Conservation (phyloP, 1,139 yeast genomes). For the Pichia norvegensis region DNA sequence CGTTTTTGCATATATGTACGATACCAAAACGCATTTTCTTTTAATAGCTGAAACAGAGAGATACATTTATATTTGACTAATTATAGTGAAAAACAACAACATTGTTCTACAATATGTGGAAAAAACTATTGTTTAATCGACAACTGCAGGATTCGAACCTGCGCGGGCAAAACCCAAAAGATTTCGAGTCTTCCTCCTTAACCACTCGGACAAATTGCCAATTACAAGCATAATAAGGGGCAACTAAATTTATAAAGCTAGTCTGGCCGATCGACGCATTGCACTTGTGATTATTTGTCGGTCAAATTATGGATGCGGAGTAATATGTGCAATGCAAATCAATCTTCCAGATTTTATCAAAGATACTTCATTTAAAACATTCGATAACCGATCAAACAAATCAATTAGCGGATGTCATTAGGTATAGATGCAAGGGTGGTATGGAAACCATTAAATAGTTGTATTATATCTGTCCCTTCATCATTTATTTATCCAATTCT, state of each 20-base stretch:
- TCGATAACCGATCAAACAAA: not conserved
- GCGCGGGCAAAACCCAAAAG: constrained; percentile 37
- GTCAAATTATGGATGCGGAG: too few species aligned
- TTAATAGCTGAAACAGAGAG: too few species aligned
- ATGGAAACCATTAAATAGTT: constrained; percentile 20
- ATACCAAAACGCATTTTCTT: too few species aligned
- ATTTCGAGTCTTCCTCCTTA: constrained; percentile 36
- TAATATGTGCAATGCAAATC: not conserved
- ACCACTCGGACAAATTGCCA: constrained; percentile 33
- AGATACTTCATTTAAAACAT: too few species aligned
- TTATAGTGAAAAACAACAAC: not conserved
- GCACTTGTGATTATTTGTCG: not conserved
- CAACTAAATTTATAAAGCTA: not conserved
- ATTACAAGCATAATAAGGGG: not conserved
- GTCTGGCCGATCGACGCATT: not conserved
- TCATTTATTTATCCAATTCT: constrained; percentile 23
- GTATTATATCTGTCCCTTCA: constrained; percentile 24
- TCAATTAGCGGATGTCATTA: constrained; percentile 8
- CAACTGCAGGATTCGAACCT: constrained; percentile 36
- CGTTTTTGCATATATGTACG: too few species aligned
- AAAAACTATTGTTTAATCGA: constrained; percentile 14
- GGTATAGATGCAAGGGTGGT: constrained; percentile 15
- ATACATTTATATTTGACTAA: too few species aligned
- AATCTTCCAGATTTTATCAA: too few species aligned
- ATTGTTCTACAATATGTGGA: not conserved